These are phyloP conservation scores for Naegleria lovaniensis DNA, from an alignment of 208 protist genomes.

Conservation along the genomic window DNA sequence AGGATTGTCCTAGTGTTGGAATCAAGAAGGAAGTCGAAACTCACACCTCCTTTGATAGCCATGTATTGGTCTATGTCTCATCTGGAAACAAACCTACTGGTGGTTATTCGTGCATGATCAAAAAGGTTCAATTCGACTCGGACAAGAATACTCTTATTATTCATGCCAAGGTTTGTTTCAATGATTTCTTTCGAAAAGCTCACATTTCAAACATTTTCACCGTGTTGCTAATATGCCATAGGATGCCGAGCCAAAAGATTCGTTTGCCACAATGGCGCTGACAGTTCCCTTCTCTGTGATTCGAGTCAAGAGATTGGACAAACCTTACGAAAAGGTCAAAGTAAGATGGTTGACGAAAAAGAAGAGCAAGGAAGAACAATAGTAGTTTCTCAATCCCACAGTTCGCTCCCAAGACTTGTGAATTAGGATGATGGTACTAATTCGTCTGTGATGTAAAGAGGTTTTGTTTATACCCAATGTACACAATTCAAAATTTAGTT, in stretches of 20 bases:
- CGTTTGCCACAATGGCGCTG: neutral
- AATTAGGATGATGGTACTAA: neutral
- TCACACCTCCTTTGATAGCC: neutral
- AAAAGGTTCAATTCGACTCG: neutral
- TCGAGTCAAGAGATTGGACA: neutral
- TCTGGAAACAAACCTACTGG: slow-evolving; percentile 18
- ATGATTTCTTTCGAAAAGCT: neutral
- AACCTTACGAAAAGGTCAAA: neutral
- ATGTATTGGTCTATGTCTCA: neutral
- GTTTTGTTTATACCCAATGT: neutral
- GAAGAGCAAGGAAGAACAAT: too few species aligned
- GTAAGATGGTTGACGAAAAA: slow-evolving; percentile 8
- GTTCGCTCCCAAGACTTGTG: too few species aligned
- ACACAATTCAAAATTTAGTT: neutral
- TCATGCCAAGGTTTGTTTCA: neutral
- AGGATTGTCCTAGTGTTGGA: neutral
- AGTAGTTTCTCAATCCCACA: too few species aligned
- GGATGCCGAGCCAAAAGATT: neutral
- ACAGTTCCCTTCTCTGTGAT: neutral
- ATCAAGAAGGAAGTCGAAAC: neutral
- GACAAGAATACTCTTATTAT: neutral
- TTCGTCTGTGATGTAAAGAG: neutral
- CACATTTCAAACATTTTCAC: neutral
- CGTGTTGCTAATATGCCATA: too few species aligned
- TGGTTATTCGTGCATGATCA: neutral